Conservation (phyloP, 805 yeast species). For the Wickerhamiella allomyrinae region DNA sequence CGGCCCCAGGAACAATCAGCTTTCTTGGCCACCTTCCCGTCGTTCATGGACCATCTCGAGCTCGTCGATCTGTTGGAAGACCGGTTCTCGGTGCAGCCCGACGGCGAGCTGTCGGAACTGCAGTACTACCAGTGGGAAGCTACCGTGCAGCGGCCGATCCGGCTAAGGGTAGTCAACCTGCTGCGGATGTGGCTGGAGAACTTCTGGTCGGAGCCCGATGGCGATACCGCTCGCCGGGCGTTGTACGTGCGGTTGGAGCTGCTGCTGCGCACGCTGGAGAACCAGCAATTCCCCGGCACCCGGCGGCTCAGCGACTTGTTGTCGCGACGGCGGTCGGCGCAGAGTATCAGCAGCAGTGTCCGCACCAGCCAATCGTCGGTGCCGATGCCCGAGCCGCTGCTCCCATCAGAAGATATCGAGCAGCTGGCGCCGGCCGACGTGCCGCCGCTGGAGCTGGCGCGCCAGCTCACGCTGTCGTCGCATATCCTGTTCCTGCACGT, state of each 20-base stretch:
- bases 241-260: constrained; percentile 26
- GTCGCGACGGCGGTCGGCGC: constrained; percentile 23
- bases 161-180: constrained; percentile 48
- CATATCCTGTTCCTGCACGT: constrained; percentile 54
- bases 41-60: constrained; percentile 55
- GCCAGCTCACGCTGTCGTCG: constrained; percentile 73
- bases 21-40: constrained; percentile 59
- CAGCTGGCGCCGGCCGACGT: constrained; percentile 1
- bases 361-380: constrained; percentile 2
- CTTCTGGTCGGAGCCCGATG: constrained; percentile 44
- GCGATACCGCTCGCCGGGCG: constrained; percentile 8
- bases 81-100: constrained; percentile 61
- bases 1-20: constrained; percentile 54
- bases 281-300: constrained; percentile 33
- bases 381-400: constrained; percentile 5
- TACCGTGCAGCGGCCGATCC: constrained; percentile 52
- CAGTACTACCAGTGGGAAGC: constrained; percentile 68
- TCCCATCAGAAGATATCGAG: constrained; percentile 4
- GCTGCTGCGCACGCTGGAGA: constrained; percentile 29
- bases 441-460: constrained; percentile 52
- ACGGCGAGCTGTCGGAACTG: constrained; percentile 65
- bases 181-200: constrained; percentile 52
- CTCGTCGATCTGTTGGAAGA: constrained; percentile 45
- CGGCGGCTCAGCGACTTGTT: constrained; percentile 29
- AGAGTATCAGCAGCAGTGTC: constrained; percentile 5